Evolutionary conservation across 73 alveolate genomes (phyloP), one percentile per base, ranked within the genome.

Genomic region (Effrenium voratum): DNA sequence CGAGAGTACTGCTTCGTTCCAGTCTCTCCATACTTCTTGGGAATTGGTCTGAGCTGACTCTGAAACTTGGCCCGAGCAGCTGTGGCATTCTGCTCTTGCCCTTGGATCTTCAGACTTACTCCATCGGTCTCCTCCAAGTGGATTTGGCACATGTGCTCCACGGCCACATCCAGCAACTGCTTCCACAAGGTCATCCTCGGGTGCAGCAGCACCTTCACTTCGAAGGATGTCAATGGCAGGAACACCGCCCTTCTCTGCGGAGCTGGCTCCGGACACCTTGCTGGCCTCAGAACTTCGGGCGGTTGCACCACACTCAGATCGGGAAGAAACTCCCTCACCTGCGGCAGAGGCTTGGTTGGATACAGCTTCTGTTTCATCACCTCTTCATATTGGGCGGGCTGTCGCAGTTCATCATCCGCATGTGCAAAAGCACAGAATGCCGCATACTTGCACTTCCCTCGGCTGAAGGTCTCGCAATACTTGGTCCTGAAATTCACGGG

Each of bases 401-500:
- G 75, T 50, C 49, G 44, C 19, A 52, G 57, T 57, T 49, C 77
- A 36, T 32, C 43, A 70, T 30, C 91, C 34, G 45, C 38, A 36
- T 83, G 93, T 34, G 93, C 93, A 43, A 83, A 83, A 28, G 93
- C 93, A 19, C 93, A 83, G 24, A 10, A 83, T 1, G 24, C 72
- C 2, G 79, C 93, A 52, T 83, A 83, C 55, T 49, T 40, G 72
- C 93, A 83, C 55, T 83, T 83, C n/a, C 52, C 36, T 38, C 77
- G 32, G 49, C n/a, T 2, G 34, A 81, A 49, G 24, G 49, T 36
- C 77, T 83, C 93, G 66, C 93, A 83, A 43, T n/a, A 57, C 79
- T 83, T 34, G 47, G 93, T 83, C 12, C 77, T 49, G 77, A 83
- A 83, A 24, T n/a, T 83, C 55, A 83, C 13, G 1, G 93, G 93